These are phyloP conservation scores for Chaetomiaceae sp. DNA, from an alignment of 2,329 filamentous ascomycete species.

Conservation along the genomic window DNA sequence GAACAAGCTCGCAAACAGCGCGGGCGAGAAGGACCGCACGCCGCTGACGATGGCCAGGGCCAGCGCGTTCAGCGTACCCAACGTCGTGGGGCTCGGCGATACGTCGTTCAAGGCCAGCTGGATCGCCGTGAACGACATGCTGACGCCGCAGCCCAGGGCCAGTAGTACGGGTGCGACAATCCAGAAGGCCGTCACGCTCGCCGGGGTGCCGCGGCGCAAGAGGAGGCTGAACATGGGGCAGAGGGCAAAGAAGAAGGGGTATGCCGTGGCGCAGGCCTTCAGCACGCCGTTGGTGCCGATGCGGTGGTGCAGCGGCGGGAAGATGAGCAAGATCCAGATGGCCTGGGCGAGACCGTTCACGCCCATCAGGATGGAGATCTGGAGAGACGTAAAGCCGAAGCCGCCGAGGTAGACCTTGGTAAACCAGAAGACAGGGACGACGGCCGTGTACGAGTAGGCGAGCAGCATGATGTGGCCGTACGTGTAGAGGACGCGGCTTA, in stretches of 20 bases:
- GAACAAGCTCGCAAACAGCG: slow-evolving; percentile 61
- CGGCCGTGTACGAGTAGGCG: slow-evolving; percentile 66
- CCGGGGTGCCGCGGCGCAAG: slow-evolving; percentile 42
- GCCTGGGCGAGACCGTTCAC: slow-evolving; percentile 63
- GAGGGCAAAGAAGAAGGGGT: slow-evolving; percentile 59
- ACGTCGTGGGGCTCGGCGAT: slow-evolving; percentile 56
- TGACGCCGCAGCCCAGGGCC: slow-evolving; percentile 57
- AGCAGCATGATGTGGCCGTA: slow-evolving; percentile 65
- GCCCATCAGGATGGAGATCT: slow-evolving; percentile 64
- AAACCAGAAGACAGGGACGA: slow-evolving; percentile 65
- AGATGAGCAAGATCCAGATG: slow-evolving; percentile 65
- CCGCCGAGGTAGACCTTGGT: slow-evolving; percentile 61
- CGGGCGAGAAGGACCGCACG: slow-evolving; percentile 63
- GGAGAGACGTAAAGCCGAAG: slow-evolving; percentile 54
- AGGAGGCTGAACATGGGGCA: slow-evolving; percentile 54
- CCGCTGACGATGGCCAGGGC: slow-evolving; percentile 58
- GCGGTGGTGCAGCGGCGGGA: slow-evolving; percentile 62
- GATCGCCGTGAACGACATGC: slow-evolving; percentile 66
- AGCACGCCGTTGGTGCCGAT: slow-evolving; percentile 65
- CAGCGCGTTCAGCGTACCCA: slow-evolving; percentile 69
- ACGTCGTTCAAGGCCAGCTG: slow-evolving; percentile 74
- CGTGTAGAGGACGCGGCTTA: slow-evolving; percentile 60
- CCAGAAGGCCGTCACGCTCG: slow-evolving; percentile 52
- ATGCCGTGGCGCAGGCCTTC: slow-evolving; percentile 51
- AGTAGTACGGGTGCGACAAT: slow-evolving; percentile 41